Evolutionary conservation across 441 rosid genomes (phyloP).

Genomic region (Metrosideros polymorpha): DNA sequence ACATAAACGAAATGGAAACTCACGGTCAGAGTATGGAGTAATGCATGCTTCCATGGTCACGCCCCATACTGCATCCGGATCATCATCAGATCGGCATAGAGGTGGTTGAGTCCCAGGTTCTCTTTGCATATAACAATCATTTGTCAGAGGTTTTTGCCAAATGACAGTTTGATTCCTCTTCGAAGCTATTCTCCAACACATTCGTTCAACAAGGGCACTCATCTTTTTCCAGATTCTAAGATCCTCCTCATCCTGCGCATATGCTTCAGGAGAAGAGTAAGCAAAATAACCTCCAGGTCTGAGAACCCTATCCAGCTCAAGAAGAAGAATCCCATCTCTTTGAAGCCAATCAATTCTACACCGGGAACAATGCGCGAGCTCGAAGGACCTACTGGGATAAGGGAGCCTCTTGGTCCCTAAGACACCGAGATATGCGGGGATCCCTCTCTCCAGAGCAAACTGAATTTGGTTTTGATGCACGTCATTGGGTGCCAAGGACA

Average conservation of each 20-base stretch:
- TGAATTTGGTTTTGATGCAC: constrained; percentile 99
- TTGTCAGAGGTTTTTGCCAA: constrained; percentile 94
- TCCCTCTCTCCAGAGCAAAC: constrained; percentile 96
- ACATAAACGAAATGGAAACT: constrained; percentile 18
- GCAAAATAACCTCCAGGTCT: constrained; percentile 99
- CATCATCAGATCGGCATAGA: constrained; percentile 72
- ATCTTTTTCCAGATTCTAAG: constrained; percentile 87
- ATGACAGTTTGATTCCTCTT: constrained; percentile 94
- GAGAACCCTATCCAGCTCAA: constrained; percentile 93
- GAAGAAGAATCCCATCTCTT: constrained; percentile 96
- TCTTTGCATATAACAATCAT: constrained; percentile 85
- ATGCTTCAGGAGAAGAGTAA: constrained; percentile 98
- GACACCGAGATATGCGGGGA: constrained; percentile 98
- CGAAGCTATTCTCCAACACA: constrained; percentile 96
- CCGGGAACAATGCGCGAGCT: constrained; percentile 96
- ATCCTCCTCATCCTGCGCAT: constrained; percentile 96
- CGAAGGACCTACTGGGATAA: constrained; percentile 98
- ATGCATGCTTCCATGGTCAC: constrained; percentile 95
- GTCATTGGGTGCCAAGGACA: constrained; percentile 97
- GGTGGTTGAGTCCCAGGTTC: constrained; percentile 89
- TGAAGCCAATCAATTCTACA: constrained; percentile 99
- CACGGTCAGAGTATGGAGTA: constrained; percentile 80
- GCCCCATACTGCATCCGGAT: constrained; percentile 82
- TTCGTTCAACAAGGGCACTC: constrained; percentile 82
- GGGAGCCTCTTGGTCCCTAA: constrained; percentile 95